Evolutionary conservation across 495 filamentous ascomycete species (phyloP).

Genomic region (Podospora pseudoanserina): DNA sequence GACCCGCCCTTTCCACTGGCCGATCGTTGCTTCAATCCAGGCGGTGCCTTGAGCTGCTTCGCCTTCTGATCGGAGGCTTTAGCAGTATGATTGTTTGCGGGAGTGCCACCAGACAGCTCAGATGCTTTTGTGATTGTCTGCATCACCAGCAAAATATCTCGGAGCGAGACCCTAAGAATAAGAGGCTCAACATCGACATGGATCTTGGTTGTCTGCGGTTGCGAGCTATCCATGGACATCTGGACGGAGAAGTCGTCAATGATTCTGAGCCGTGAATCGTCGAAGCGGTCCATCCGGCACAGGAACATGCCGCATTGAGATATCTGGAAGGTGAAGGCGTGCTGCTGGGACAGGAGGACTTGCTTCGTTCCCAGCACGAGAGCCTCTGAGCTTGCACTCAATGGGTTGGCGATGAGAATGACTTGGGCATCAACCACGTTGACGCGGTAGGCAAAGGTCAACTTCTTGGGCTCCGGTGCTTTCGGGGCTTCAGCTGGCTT

Average conservation of each 20-base stretch:
- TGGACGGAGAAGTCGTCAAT: slow-evolving; percentile 93
- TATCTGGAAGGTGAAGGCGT: slow-evolving; percentile 87
- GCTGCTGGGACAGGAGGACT: slow-evolving; percentile 85
- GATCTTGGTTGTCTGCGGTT: slow-evolving; percentile 69
- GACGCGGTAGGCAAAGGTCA: slow-evolving; percentile 82
- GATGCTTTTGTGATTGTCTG: slow-evolving; percentile 93
- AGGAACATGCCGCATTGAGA: slow-evolving; percentile 96
- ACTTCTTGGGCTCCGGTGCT: slow-evolving; percentile 44
- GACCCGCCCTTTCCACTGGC: slow-evolving; percentile 61
- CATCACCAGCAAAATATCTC: slow-evolving; percentile 89
- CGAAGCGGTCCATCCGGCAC: slow-evolving; percentile 96
- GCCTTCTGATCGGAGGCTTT: slow-evolving; percentile 54
- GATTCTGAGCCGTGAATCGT: slow-evolving; percentile 79
- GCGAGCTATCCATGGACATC: slow-evolving; percentile 79
- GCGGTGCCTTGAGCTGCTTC: slow-evolving; percentile 57
- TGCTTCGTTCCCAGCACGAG: slow-evolving; percentile 95
- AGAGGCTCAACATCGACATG: slow-evolving; percentile 85
- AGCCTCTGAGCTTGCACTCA: slow-evolving; percentile 84
- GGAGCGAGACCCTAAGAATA: slow-evolving; percentile 85
- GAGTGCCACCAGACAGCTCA: slow-evolving; percentile 66
- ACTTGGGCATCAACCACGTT: slow-evolving; percentile 95
- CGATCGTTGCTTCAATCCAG: slow-evolving; percentile 57
- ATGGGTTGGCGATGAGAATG: slow-evolving; percentile 91
- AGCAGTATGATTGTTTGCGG: slow-evolving; percentile 33
- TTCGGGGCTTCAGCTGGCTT: slow-evolving; percentile 7